Percentiles rank a stretch among this genome's conserved stretches.
phyloP scores from a whole-genome alignment of 1,139 yeast genomes.

The Magnusiomyces ingens region DNA sequence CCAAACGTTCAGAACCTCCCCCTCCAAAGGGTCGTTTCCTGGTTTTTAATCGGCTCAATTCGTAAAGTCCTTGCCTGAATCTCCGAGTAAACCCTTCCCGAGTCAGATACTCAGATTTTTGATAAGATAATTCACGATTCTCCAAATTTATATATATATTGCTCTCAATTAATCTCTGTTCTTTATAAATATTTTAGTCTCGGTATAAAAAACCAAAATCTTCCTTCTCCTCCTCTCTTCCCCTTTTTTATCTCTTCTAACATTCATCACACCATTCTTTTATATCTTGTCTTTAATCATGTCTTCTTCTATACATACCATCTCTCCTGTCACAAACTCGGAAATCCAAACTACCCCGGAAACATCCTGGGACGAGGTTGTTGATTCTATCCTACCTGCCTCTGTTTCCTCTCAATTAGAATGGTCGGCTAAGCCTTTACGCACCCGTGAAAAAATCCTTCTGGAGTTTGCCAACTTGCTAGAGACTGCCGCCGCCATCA shows the following conservation, averaged over 20 bases:
- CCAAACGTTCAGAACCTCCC: no score
- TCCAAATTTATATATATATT: no score
- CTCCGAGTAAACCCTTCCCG: no score
- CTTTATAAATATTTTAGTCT: no score
- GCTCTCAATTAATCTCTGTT: no score
- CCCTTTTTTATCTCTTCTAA: background rate
- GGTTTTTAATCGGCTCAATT: no score
- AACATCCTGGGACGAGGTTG: constrained; percentile 25
- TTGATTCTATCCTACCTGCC: constrained; percentile 20
- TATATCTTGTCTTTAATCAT: background rate
- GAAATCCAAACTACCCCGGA: constrained; percentile 27
- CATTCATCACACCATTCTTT: background rate
- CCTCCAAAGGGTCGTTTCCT: no score
- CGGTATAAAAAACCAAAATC: no score
- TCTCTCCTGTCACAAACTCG: constrained; percentile 30
- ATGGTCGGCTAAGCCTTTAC: constrained; percentile 25
- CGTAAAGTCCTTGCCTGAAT: no score
- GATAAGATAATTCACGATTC: no score
- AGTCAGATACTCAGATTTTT: no score
- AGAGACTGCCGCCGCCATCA: constrained; percentile 21
- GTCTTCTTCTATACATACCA: constrained; percentile 28
- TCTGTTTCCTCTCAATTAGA: constrained; percentile 28
- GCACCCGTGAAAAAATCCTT: constrained; percentile 29
- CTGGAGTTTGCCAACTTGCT: constrained; percentile 29
- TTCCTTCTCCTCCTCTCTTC: background rate